Evolutionary conservation across 106 monocot species (phyloP), one percentile per base, ranked within the genome.

Genomic region (Phalaenopsis equestris): DNA sequence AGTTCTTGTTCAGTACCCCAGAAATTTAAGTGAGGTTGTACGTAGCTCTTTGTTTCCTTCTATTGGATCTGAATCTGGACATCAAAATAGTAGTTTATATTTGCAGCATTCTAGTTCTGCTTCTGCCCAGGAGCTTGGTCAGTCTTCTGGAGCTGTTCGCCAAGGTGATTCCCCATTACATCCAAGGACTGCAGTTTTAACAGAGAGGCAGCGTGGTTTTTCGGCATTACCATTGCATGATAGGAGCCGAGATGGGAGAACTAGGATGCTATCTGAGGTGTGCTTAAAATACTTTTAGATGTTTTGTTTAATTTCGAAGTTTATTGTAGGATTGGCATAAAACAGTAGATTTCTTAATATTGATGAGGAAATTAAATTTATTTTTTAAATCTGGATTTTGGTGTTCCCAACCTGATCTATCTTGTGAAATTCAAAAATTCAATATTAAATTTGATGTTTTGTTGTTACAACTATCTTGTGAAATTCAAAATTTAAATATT

Each of bases 241-340:
- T 45, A 80, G 95, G 57, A 85, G 80, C 67, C 81, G 84, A 79
- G 95, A 90, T 81, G 87, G 85, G 72, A 84, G 87, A 83, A 87
- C 73, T 79, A 88, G 95, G 76, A 85, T 87, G 77, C 56, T 87
- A 79, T 90, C 84, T 19, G 90, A 86, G 90, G 88, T 86, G 82
- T 79, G 82, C 78, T 82, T 36, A 5, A 38, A 72, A 72, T 72
- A 1, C 30, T 72, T 72, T 65, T 65, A 6, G 8, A 65, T 65
- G 6, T 24, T 65, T 5, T 24, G 23, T 23, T 65, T 65, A 52
- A 52, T 65, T 8, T 65, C 64, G 8, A 21, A 65, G 9, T 65
- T 65, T 24, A 65, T 23, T 8, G 64, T 65, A 52, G 52, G 52
- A 15, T 61, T 61, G 18, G 4, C 61, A 61, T 21, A 19, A 6